Evolutionary conservation across 2,329 filamentous ascomycete genomes (phyloP).

Genomic region (Metarhizium robertsii): DNA sequence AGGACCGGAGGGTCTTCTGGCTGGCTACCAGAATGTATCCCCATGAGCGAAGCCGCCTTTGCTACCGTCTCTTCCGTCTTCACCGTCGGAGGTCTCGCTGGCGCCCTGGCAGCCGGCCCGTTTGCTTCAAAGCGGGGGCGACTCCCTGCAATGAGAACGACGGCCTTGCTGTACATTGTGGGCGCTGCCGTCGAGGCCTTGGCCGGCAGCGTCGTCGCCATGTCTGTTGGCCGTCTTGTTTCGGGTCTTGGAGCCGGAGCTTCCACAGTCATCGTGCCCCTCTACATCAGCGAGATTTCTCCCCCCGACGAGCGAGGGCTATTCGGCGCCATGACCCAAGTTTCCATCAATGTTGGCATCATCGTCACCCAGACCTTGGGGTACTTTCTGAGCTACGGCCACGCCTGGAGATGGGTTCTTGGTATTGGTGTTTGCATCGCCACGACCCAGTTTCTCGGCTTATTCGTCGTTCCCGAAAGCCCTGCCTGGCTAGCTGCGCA

Average conservation of each 20-base stretch:
- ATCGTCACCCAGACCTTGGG: constrained; percentile 74
- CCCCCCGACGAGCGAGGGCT: constrained; percentile 67
- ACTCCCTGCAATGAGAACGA: constrained; percentile 65
- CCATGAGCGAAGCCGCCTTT: constrained; percentile 74
- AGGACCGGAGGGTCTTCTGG: constrained; percentile 13
- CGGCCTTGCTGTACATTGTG: constrained; percentile 63
- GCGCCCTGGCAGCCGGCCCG: constrained; percentile 72
- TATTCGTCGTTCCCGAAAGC: constrained; percentile 77
- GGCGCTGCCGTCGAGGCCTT: constrained; percentile 71
- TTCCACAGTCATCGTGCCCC: constrained; percentile 82
- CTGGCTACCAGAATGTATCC: constrained; percentile 67
- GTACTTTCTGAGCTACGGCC: constrained; percentile 74
- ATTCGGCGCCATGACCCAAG: constrained; percentile 78
- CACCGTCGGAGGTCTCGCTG: constrained; percentile 78
- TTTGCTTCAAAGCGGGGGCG: constrained; percentile 71
- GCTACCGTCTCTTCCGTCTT: constrained; percentile 85
- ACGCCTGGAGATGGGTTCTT: constrained; percentile 77
- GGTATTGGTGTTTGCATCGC: constrained; percentile 63
- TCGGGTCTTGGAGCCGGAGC: constrained; percentile 81
- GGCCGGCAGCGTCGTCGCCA: constrained; percentile 53
- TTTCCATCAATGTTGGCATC: constrained; percentile 90
- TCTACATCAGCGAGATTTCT: constrained; percentile 89
- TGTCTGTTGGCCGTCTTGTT: constrained; percentile 68
- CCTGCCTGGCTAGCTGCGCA: constrained; percentile 76
- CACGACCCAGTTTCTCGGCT: constrained; percentile 53